These are phyloP conservation scores for Arthrobotrys musiformis DNA, from an alignment of 2,329 filamentous ascomycete species.

Conservation along the genomic window DNA sequence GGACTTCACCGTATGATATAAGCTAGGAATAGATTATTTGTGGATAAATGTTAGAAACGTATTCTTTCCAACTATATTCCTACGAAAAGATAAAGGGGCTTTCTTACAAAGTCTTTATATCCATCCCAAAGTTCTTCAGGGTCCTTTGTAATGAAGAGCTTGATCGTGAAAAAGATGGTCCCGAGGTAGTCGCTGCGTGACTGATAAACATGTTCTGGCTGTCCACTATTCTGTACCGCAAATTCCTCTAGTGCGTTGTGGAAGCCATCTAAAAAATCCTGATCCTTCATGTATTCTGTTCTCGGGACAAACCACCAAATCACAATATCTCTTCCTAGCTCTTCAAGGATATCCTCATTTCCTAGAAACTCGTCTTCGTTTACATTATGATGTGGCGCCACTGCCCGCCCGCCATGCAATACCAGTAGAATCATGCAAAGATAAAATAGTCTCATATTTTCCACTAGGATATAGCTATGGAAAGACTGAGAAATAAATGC, in stretches of 20 bases:
- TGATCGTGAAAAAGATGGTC: background rate
- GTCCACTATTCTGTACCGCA: background rate
- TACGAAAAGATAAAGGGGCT: background rate
- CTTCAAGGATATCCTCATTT: background rate
- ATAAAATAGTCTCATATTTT: background rate
- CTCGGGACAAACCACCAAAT: background rate
- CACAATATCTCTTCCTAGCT: background rate
- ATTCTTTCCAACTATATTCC: background rate
- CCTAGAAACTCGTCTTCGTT: background rate
- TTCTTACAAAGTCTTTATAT: background rate
- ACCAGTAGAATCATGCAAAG: background rate
- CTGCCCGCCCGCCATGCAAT: background rate
- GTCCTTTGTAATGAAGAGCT: background rate
- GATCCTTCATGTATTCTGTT: background rate
- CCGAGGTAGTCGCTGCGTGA: background rate
- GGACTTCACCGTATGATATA: background rate
- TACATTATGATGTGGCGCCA: background rate
- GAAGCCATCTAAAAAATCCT: background rate
- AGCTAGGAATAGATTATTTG: background rate
- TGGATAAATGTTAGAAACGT: too few relatives aligned
- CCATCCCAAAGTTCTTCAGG: background rate
- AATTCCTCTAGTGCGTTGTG: background rate
- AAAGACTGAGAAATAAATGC: too few relatives aligned
- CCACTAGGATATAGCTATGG: background rate
- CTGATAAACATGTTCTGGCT: background rate